Base-by-base conservation (phyloP, 1,284 basidiomycete species). In the Lentinus polychrous region DNA sequence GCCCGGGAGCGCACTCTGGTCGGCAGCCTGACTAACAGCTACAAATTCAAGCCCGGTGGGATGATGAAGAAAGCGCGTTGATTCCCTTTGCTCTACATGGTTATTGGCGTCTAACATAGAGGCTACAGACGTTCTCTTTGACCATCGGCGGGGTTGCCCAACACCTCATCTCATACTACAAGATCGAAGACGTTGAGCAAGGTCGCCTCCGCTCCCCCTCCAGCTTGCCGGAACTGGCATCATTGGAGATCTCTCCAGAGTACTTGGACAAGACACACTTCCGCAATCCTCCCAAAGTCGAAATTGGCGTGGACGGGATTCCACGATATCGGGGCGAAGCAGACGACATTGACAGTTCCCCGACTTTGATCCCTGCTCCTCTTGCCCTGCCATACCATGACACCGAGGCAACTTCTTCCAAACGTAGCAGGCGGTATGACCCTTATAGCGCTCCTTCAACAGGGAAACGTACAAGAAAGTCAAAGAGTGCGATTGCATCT, bases 101-200 rank as follows among this genome's bases (percentile, higher is more conserved):
- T 20, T 23, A 35, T 47, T 18, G 15, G n/a, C 37, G 20, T 38
- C 27, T 42, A 11, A 41, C 37, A 34, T 39, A 40, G n/a, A n/a
- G n/a, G 12, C 20, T 23, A 17, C 63, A 95, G 92, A 95, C 94
- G 11, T 95, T 96, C 68, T 95, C 94, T 8, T 75, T 95, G 45
- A 88, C 85, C 32, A 90, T 95, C 51, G 71, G 70, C 47, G 90
- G 90, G 20, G 89, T 90, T 42, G 81, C 92, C 0, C 94, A 97
- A 62, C 94, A 98, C 64, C 79, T 98, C 52, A 91, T 98, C 45
- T 96, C 93, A 1, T 97, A 98, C 72, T 98, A 98, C 76, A 86
- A 85, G 55, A 79, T 95, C 49, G 87, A 92, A 56, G 94, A 98
- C 62, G 92, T 96, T 17, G 81, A 91, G 45, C 80, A 83, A 49